Percentiles rank a stretch among this genome's conserved stretches.
Conservation (phyloP, 768 basidiomycete genomes). For the Amylocystis lapponica region DNA sequence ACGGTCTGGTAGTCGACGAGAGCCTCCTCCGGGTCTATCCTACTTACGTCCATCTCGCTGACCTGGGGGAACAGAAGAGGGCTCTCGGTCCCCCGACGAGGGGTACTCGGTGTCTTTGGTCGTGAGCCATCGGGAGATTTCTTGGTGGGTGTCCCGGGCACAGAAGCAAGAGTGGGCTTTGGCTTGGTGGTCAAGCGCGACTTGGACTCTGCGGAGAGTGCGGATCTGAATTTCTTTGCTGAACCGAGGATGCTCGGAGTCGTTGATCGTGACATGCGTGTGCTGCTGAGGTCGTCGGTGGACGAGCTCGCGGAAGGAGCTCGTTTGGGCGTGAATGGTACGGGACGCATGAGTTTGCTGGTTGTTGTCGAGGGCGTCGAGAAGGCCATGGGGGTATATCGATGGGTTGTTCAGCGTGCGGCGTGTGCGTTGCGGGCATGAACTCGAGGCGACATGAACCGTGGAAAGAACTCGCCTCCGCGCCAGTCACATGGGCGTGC, state of each 20-base stretch:
- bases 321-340: constrained; percentile 53
- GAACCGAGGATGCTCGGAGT: constrained; percentile 35
- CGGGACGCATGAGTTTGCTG: constrained; percentile 32
- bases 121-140: constrained; percentile 23
- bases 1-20: constrained; percentile 72
- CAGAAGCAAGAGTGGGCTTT: constrained; percentile 32
- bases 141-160: constrained; percentile 52
- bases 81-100: constrained; percentile 38
- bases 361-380: constrained; percentile 14
- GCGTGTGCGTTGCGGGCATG: background rate
- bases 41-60: constrained; percentile 73
- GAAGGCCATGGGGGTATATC: constrained; percentile 5
- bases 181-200: constrained; percentile 11
- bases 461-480: constrained; percentile 6
- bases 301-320: constrained; percentile 35
- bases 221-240: constrained; percentile 64
- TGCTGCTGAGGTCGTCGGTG: constrained; percentile 16
- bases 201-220: constrained; percentile 43
- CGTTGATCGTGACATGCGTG: constrained; percentile 30
- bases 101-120: constrained; percentile 31
- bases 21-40: constrained; percentile 69
- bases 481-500: constrained; percentile 3
- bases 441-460: constrained; percentile 1
- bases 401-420: background rate
- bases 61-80: constrained; percentile 40